Evolutionary conservation across 305 asterid genomes (phyloP), one percentile per base, ranked within the genome.

Genomic region (Euphrasia arctica): DNA sequence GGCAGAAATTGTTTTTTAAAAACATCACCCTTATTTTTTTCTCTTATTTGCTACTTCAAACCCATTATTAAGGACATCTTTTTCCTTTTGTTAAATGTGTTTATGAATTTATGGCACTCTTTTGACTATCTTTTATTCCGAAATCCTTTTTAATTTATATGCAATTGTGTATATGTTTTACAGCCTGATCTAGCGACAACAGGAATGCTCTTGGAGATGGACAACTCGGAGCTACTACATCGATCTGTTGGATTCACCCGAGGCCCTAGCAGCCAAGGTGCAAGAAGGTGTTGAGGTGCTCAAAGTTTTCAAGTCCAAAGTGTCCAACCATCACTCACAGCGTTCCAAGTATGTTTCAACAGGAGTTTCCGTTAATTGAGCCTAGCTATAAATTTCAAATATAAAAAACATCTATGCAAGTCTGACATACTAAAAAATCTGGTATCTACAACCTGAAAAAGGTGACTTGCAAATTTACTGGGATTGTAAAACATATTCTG

Each of bases 181-280:
- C 84, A 91, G 98, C 90, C 95, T 74, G 90, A 82, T 43, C 79
- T 82, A 14, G 92, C 90, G 45, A 79, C 83, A 67, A 89, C 95
- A 9, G 95, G 98, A 59, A 91, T 91, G 98, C 86, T 91, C 13
- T 55, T 91, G 85, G 98, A 91, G 84, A 91, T 89, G 96, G 95
- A 91, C 75, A 91, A 87, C 67, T 63, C 92, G 0, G 88, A 91
- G 75, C 75, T 91, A 6, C 79, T 91, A 9, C 72, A 18, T 18
- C 22, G 22, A 82, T 11, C 57, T 91, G 39, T 55, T 91, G 65
- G 91, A 91, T 68, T 89, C 98, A 51, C 85, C 92, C 1, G 95
- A 85, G 59, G 77, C 90, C 2, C 80, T 89, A 41, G 77, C 76
- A 25, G 67, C 82, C 34, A 91, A 83, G 78, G 95, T 91, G 72